Conservation (phyloP, 2,329 filamentous ascomycete species). For the Aspergillus floridensis region DNA sequence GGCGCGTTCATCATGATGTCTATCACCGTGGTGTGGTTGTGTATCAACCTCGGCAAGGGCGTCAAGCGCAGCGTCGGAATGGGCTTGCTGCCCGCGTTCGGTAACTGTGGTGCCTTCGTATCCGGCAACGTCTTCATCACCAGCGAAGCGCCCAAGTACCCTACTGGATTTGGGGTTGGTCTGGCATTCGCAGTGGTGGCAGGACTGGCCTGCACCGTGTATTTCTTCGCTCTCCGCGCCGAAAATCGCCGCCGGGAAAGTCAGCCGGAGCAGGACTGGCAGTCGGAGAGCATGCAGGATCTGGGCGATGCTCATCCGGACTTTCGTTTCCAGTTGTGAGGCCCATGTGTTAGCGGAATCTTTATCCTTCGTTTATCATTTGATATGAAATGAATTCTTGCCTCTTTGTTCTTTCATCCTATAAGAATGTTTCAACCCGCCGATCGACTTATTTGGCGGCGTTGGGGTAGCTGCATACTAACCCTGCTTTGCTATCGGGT, state of each 20-base stretch:
- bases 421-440: no score
- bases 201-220: slow-evolving; percentile 11
- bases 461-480: no score
- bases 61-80: slow-evolving; percentile 43
- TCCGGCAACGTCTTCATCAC: slow-evolving; percentile 44
- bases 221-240: slow-evolving; percentile 9
- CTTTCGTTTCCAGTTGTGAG: slow-evolving; percentile 11
- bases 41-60: slow-evolving; percentile 43
- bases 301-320: slow-evolving; percentile 15
- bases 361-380: no score
- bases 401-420: no score
- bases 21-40: slow-evolving; percentile 36
- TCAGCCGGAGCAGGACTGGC: slow-evolving; percentile 8
- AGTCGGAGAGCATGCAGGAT: slow-evolving; percentile 9
- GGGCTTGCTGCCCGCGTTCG: slow-evolving; percentile 44
- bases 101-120: slow-evolving; percentile 48
- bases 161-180: slow-evolving; percentile 39
- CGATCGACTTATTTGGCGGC: no score
- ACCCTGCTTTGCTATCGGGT: no score
- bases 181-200: slow-evolving; percentile 27
- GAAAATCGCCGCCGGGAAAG: slow-evolving; percentile 13
- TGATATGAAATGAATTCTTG: no score
- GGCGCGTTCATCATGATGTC: slow-evolving; percentile 33
- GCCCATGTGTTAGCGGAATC: neutral
- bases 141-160: slow-evolving; percentile 38